Percentiles rank a stretch among this genome's conserved stretches.
phyloP scores from a whole-genome alignment of 495 filamentous ascomycete genomes.

The Neurospora sp. region DNA sequence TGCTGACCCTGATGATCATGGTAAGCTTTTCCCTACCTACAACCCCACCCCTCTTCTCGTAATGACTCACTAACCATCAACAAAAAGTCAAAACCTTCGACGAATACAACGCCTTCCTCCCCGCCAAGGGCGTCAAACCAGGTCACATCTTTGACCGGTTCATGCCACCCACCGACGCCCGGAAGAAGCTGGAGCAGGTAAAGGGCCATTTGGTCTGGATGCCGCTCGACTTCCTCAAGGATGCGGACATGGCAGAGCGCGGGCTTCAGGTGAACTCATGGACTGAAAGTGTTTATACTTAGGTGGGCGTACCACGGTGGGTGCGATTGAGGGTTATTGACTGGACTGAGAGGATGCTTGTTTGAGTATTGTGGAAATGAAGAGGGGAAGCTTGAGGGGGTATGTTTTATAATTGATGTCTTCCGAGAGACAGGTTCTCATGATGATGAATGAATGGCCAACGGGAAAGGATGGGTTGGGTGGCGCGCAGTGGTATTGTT shows the following conservation, averaged over 20 bases:
- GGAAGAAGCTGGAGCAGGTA: slow-evolving; percentile 64
- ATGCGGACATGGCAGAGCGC: slow-evolving; percentile 84
- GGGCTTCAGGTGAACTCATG: slow-evolving; percentile 48
- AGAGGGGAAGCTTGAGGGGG: not conserved
- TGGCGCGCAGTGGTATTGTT: not conserved
- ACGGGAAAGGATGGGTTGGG: no score
- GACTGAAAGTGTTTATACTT: slow-evolving; percentile 41
- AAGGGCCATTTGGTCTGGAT: slow-evolving; percentile 94
- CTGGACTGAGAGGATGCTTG: not conserved
- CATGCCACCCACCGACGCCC: slow-evolving; percentile 57
- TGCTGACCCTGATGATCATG: slow-evolving; percentile 81
- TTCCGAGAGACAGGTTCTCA: not conserved
- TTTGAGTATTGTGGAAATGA: not conserved
- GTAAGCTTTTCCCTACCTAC: slow-evolving; percentile 22
- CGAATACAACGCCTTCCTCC: slow-evolving; percentile 73
- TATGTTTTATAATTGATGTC: not conserved
- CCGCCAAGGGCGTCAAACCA: slow-evolving; percentile 57
- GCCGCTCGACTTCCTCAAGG: slow-evolving; percentile 74
- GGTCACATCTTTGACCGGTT: slow-evolving; percentile 79
- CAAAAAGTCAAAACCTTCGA: slow-evolving; percentile 66
- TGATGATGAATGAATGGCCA: not conserved
- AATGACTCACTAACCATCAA: slow-evolving; percentile 1
- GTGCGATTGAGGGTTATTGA: not conserved
- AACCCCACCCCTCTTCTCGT: not conserved
- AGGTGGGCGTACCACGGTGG: not conserved